Base-by-base conservation (phyloP, 805 yeast species). In the Candida coquimbonensis region DNA sequence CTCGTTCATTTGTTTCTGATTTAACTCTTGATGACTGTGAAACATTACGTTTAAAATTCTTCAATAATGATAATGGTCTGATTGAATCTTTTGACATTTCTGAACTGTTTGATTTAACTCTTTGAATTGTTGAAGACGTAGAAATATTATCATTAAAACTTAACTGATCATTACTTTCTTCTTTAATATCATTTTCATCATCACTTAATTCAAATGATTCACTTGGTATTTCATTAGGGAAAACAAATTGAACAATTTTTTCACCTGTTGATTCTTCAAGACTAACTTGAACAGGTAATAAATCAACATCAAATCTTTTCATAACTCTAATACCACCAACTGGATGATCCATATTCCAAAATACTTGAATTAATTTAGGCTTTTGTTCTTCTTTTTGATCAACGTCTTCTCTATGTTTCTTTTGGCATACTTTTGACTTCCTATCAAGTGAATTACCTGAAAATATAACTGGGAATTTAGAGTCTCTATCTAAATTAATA, bases 301-400 rank as follows among this genome's bases (percentile, higher is more conserved):
- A 61, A 2, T 66, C 62, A 17, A 87, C 69, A 34, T 77, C 77
- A 24, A 87, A 81, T 42, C 74, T 67, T 48, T 79, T 80, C 65
- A 90, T 70, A 24, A 90, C 81, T n/a, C 85, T 76, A 42, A 90
- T 88, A 11, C 98, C 98, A 31, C 96, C 98, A 46, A 91, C 83
- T 0, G 95, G 88, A 45, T 77, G 78, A 43, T 83, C 76, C 81
- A 85, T 77, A n/a, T 78, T 75, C 98, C 98, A 90, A 11, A 65
- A 59, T 3, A 81, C 62, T 7, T 64, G 62, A 8, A 82, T 60
- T 49, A 77, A 62, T 33, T 66, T 67, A 13, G 49, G 46, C 9
- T 45, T 45, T 13, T 61, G 56, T 1, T 45, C 51, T n/a, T 54
- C 52, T 21, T 27, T 27, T 13, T 6, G 16, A n/a, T 17, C 13